Conservation (phyloP, 805 yeast species). For the Wickerhamiella azymoides region DNA sequence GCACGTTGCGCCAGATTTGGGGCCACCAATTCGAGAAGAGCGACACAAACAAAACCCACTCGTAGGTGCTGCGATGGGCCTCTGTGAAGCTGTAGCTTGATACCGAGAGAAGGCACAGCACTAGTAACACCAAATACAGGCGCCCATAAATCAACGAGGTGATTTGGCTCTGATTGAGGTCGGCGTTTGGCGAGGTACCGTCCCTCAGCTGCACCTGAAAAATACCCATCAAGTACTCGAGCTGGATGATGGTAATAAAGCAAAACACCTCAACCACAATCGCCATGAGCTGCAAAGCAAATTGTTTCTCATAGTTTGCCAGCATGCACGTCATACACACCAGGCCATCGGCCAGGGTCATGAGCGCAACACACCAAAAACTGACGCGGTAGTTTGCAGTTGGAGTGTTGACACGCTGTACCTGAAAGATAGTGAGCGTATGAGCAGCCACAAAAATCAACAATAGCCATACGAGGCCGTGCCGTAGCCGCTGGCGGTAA, state of each 20-base stretch:
- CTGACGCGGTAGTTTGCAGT: slow-evolving; percentile 65
- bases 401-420: slow-evolving; percentile 61
- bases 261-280: slow-evolving; percentile 57
- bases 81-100: slow-evolving; percentile 46
- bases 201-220: slow-evolving; percentile 45
- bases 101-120: slow-evolving; percentile 41
- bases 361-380: slow-evolving; percentile 44
- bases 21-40: slow-evolving; percentile 78
- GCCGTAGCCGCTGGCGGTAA: slow-evolving; percentile 27
- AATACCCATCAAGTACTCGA: slow-evolving; percentile 56
- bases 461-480: slow-evolving; percentile 32
- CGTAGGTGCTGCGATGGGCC: slow-evolving; percentile 44
- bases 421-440: slow-evolving; percentile 48
- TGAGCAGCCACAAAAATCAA: slow-evolving; percentile 39
- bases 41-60: slow-evolving; percentile 36
- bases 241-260: slow-evolving; percentile 59
- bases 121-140: slow-evolving; percentile 40
- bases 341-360: slow-evolving; percentile 57
- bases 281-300: slow-evolving; percentile 55
- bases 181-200: neutral
- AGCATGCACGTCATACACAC: slow-evolving; percentile 49
- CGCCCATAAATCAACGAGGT: slow-evolving; percentile 34
- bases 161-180: slow-evolving; percentile 33
- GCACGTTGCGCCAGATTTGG: slow-evolving; percentile 65
- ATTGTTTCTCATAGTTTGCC: slow-evolving; percentile 38